Evolutionary conservation across 371 early-diverging fungal species (phyloP).

Genomic region (Choanephora cucurbitarum): DNA sequence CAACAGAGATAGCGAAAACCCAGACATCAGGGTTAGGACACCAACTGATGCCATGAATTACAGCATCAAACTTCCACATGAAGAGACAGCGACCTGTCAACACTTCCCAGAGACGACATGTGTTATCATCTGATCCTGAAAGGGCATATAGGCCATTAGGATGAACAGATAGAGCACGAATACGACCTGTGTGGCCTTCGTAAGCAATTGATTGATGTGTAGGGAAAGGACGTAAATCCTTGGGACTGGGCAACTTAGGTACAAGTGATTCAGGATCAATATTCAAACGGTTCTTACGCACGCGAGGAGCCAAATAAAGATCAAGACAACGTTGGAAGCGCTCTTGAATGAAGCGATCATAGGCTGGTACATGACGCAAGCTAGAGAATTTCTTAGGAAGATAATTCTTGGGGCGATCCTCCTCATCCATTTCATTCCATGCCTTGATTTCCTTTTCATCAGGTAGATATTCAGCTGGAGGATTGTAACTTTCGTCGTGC

Average conservation of each 20-base stretch:
- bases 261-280: conserved; percentile 92
- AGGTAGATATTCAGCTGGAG: conserved; percentile 95
- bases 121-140: conserved; percentile 88
- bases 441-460: conserved; percentile 77
- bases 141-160: conserved; percentile 89
- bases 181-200: conserved; percentile 78
- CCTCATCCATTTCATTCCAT: conserved; percentile 80
- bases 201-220: conserved; percentile 76
- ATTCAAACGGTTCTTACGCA: conserved; percentile 81
- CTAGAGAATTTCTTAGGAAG: conserved; percentile 81
- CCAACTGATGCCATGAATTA: conserved; percentile 83
- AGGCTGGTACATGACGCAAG: conserved; percentile 88
- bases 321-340: conserved; percentile 96
- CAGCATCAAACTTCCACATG: conserved; percentile 68
- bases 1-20: conserved; percentile 78
- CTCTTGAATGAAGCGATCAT: conserved; percentile 86
- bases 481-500: conserved; percentile 95
- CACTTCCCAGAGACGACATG: conserved; percentile 91
- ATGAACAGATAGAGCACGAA: conserved; percentile 85
- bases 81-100: conserved; percentile 85
- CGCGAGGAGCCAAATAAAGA: conserved; percentile 94
- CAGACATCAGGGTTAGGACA: conserved; percentile 82
- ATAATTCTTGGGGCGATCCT: conserved; percentile 79
- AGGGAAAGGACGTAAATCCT: conserved; percentile 96
- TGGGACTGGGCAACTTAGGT: conserved; percentile 94